Conservation (phyloP, 371 early-diverging fungal species). For the Syncephalastrum monosporum region DNA sequence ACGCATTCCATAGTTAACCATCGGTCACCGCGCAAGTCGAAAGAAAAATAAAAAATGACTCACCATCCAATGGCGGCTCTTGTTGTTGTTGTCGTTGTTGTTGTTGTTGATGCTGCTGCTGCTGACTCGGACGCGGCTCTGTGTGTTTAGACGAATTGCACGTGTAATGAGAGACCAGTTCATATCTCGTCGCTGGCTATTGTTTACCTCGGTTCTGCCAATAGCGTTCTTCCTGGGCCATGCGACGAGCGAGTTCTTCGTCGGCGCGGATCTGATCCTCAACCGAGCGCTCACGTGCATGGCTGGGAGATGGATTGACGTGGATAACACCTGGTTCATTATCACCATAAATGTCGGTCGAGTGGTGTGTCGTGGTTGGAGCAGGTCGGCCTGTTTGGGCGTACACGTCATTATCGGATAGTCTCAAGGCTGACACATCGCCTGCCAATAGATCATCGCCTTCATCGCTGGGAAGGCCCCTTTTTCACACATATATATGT, state of each 20-base stretch:
- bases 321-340: slow-evolving; percentile 20
- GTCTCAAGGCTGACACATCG: slow-evolving; percentile 47
- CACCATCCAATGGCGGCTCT: not conserved
- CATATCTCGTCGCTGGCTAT: slow-evolving; percentile 1
- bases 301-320: slow-evolving; percentile 23
- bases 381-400: slow-evolving; percentile 25
- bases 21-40: no score
- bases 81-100: not conserved
- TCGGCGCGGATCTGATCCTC: slow-evolving; percentile 45
- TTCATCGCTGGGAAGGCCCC: slow-evolving; percentile 45
- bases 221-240: slow-evolving; percentile 32
- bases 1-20: no score
- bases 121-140: not conserved
- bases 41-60: not conserved
- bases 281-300: slow-evolving; percentile 8
- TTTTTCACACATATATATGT: slow-evolving; percentile 1
- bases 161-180: not conserved
- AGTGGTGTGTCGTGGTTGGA: not conserved
- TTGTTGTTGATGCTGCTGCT: not conserved
- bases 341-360: not conserved
- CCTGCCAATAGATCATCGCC: slow-evolving; percentile 47
- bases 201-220: slow-evolving; percentile 9
- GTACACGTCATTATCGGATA: slow-evolving; percentile 52
- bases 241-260: slow-evolving; percentile 43
- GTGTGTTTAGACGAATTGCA: not conserved